Base-by-base conservation (phyloP, 225 moss, liverwort and hornwort genomes). In the Rhytidiadelphus loreus region DNA sequence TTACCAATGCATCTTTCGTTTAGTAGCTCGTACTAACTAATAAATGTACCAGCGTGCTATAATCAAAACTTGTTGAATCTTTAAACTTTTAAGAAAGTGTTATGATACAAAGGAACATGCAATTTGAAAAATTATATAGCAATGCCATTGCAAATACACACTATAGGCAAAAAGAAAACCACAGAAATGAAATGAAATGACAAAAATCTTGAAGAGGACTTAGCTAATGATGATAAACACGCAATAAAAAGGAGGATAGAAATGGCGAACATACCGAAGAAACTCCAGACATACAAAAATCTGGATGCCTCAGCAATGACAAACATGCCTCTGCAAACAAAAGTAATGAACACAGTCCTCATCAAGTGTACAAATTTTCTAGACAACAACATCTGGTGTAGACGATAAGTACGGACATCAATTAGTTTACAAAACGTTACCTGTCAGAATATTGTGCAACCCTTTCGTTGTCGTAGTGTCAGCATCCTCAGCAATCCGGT, bases 401-500 rank as follows among this genome's bases (percentile, higher is more conserved):
- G 48, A 85, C n/a, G 69, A 48, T 55, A 81, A 82, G 59, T 74
- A 74, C 21, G 74, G 39, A 83, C 57, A 81, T 77, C 35, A 41
- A n/a, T 68, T 23, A 58, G 20, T 12, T 39, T 44, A 77, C 77
- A 76, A 70, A 84, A 35, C 13, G 25, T 79, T 84, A 93, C 94
- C 94, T 79, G 91, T 88, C 59, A 94, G 59, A 89, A 94, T 94
- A 77, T 92, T 73, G 73, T 94, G 94, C 61, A 93, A 86, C 53
- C 94, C 94, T 82, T 82, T 86, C 29, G 90, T 79, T 78, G 93
- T 94, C 84, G 94, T 94, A 19, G 93, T 93, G 78, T 94, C 93
- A 80, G 94, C 94, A 89, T 93, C 86, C 83, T 93, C 93, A 72
- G 92, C 94, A 71, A 94, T 94, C 79, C 65, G 89, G 84, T 94